Evolutionary conservation across 2,329 filamentous ascomycete genomes (phyloP).

Genomic region (Diaporthe citriasiana): DNA sequence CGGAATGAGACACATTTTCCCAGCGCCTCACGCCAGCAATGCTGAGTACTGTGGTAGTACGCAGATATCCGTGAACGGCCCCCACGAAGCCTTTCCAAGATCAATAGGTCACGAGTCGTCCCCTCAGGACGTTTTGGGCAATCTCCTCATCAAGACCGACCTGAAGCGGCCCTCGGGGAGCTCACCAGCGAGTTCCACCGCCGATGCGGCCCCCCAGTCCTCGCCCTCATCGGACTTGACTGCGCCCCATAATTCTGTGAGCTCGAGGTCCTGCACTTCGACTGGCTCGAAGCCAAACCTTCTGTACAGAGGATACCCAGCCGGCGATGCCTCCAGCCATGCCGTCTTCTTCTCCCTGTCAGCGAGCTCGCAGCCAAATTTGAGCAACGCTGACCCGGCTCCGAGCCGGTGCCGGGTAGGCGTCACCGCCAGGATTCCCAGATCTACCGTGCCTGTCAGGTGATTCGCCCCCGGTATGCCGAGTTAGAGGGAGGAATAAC

Average conservation of each 20-base stretch:
- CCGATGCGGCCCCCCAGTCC: conserved; percentile 48
- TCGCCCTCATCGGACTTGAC: conserved; percentile 40
- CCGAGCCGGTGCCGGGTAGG: conserved; percentile 46
- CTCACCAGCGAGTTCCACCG: conserved; percentile 44
- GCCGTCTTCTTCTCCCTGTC: conserved; percentile 46
- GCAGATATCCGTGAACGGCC: neutral
- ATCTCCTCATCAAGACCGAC: conserved; percentile 48
- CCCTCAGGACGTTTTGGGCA: conserved; percentile 6
- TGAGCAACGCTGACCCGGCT: conserved; percentile 48
- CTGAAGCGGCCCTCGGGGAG: conserved; percentile 45
- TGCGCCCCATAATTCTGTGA: conserved; percentile 28
- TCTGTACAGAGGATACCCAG: conserved; percentile 49
- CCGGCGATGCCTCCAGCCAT: conserved; percentile 49
- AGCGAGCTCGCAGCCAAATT: conserved; percentile 47
- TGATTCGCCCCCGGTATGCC: neutral
- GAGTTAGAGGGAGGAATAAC: conserved; percentile 21
- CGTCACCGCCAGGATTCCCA: conserved; percentile 47
- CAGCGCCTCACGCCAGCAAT: neutral
- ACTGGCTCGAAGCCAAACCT: conserved; percentile 48
- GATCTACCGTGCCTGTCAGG: conserved; percentile 31
- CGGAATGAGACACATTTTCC: conserved; percentile 1
- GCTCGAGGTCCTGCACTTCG: conserved; percentile 45
- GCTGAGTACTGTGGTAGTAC: conserved; percentile 4
- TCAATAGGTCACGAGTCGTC: neutral
- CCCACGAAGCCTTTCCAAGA: neutral